Evolutionary conservation across 1,284 basidiomycete genomes (phyloP), one percentile per base, ranked within the genome.

Genomic region (Marasmius tenuissimus): DNA sequence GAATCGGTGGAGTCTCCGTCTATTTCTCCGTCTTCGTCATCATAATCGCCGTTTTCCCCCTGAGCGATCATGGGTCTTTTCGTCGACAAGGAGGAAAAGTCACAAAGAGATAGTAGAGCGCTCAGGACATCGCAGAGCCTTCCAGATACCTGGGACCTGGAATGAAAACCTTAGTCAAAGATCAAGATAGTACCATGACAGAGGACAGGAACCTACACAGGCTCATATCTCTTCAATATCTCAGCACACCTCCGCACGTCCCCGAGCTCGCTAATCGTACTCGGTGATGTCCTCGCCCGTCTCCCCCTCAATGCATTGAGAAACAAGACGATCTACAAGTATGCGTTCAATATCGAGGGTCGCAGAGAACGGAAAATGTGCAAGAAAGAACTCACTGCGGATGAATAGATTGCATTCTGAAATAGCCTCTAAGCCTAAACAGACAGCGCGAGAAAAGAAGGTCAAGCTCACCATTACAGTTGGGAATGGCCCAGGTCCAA

Each of bases 241-340:
- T 79, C 75, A 69, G 89, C 80, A 65, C 87, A 88, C 63, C 81
- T 82, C 62, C 82, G 76, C 53, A 89, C 84, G 66, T 89, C 87
- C 52, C 75, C 72, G 72, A 87, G 76, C 59, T 85, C 82, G 58
- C 79, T 77, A 50, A 78, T 73, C n/a, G 80, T 73, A 62, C 87
- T 81, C 7, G 71, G 73, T 37, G 70, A 70, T 20, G 75, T 71
- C 10, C 78, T 81, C 7, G 79, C 76, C 50, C 79, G 79, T 69
- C 79, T 82, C 33, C 80, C 81, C 9, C 82, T 82, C 78, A 86
- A 88, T 12, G 87, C 81, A 64, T 83, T 85, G 63, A 89, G 76
- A 56, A 89, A 71, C 4, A 89, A 76, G 34, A 88, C 80, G 51
- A 87, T 80, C 0, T 79, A 83, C 5, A 64, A 20, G 6, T 74